These are phyloP conservation scores for Microsporum canis DNA, from an alignment of 2,329 filamentous ascomycete genomes.

Conservation along the genomic window DNA sequence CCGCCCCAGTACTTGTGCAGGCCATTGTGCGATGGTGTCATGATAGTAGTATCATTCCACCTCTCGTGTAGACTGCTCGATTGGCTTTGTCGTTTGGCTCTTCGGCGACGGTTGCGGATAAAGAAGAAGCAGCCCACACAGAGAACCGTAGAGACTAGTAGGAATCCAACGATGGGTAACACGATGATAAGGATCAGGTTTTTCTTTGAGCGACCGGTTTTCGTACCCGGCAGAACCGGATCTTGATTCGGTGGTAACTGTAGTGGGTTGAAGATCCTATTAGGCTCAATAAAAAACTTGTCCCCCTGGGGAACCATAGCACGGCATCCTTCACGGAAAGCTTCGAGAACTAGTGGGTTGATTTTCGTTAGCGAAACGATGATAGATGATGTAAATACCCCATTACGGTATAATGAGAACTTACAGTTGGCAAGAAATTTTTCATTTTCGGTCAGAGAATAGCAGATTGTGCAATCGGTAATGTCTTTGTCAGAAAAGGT, in stretches of 20 bases:
- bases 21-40: conserved; percentile 16
- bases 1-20: conserved; percentile 20
- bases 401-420: neutral
- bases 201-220: conserved; percentile 10
- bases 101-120: conserved; percentile 33
- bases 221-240: conserved; percentile 16
- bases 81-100: conserved; percentile 20
- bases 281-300: conserved; percentile 31
- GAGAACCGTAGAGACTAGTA: conserved; percentile 25
- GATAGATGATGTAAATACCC: neutral
- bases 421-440: conserved; percentile 36
- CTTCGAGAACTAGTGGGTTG: conserved; percentile 31
- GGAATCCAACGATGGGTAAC: conserved; percentile 33
- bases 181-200: conserved; percentile 32
- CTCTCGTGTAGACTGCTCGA: conserved; percentile 23
- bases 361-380: conserved; percentile 4
- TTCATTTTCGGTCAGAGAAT: conserved; percentile 32
- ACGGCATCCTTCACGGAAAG: conserved; percentile 36
- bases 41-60: conserved; percentile 27
- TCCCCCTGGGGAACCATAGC: conserved; percentile 26
- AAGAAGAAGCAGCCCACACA: conserved; percentile 33
- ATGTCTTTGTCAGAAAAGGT: conserved; percentile 33
- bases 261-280: conserved; percentile 32
- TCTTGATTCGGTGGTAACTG: conserved; percentile 26
- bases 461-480: conserved; percentile 34